Base-by-base conservation (phyloP, 768 basidiomycete species). In the Leccinum longicurvipes region DNA sequence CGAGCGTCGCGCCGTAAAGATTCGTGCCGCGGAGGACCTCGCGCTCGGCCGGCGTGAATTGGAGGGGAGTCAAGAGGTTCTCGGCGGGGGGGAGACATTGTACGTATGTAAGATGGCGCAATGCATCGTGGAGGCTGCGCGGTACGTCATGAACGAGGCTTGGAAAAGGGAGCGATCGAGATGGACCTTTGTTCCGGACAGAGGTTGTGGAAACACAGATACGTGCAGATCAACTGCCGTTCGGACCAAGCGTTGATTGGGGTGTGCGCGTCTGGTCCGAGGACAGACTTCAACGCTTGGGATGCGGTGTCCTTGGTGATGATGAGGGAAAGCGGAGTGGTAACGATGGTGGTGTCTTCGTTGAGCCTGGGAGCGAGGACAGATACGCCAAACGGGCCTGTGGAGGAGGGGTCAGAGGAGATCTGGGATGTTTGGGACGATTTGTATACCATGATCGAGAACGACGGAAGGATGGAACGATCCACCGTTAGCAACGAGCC, bases 21-120 rank as follows among this genome's bases (percentile, higher is more conserved):
- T 95, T 95, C 3, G 89, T 89, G 0, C 92, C 93, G 51, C 79
- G 76, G 50, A 97, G 79, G 10, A 84, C 67, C 19, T 82, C 77
- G 17, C 85, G 72, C 66, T 98, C 95, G 15, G 64, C 51, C 0
- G 67, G 47, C 0, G 80, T 80, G 66, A 92, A 97, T 59, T 89
- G 84, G 12, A 93, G 75, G 0, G 93, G 81, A 0, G 94, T 95
- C 14, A 77, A 73, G 0, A 96, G 76, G 51, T 78, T 75, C 2
- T 76, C 71, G 0, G 77, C 47, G 0, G 74, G 25, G 0, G 95
- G 95, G 2, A 97, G 76, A 8, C 79, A 82, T 21, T 79, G 72
- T 25, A 93, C 67, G 67, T 98, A 98, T 3, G 81, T 78, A 24
- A 69, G 65, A 67, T 90, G 86, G 10, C 57, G 52, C 53, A 64